Base-by-base conservation (phyloP, 2,329 filamentous ascomycete species). In the Stromatinia cepivora region DNA sequence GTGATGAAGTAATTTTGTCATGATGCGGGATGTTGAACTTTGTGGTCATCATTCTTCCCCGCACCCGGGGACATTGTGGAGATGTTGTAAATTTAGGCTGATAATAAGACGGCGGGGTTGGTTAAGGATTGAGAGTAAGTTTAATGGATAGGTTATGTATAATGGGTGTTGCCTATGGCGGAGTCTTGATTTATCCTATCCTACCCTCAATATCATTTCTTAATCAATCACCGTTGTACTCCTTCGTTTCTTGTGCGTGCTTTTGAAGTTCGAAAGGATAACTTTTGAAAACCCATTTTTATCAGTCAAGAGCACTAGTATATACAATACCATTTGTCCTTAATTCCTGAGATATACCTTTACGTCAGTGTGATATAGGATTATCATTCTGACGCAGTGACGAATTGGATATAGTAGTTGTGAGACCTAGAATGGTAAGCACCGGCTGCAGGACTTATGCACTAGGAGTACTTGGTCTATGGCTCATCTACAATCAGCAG, bases 51-150 rank as follows among this genome's bases (percentile, higher is more conserved):
- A n/a, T 34, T 22, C 28, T 62, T 48, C 58, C 58, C 58, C 58
- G 58, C 58, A 62, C 20, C 13, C 28, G 31, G 28, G 17, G 4
- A 50, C 20, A 50, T 48, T 34, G 28, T 62, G 58, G 58, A n/a
- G 17, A 62, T 34, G 28, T 34, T 22, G 11, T 15, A 31, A 13
- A 6, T 36, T 56, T n/a, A 50, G 59, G 45, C 45, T 62, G 28
- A 62, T 62, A 62, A 34, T 62, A 61, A 3, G 10, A 17, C 11
- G 48, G 58, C 42, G 58, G 58, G 58, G 58, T 62, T 62, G 28
- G 22, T 20, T 42, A 4, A 46, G 10, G 31, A 31, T 61, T 45
- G 28, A 34, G 20, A 22, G 13, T 2, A 61, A 61, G 28, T 34
- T 61, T 46, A 25, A 61, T 46, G 9, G 28, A 48, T 45, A 31